Base-by-base conservation (phyloP, 441 rosid genomes). In the Erodium chrysanthum region DNA sequence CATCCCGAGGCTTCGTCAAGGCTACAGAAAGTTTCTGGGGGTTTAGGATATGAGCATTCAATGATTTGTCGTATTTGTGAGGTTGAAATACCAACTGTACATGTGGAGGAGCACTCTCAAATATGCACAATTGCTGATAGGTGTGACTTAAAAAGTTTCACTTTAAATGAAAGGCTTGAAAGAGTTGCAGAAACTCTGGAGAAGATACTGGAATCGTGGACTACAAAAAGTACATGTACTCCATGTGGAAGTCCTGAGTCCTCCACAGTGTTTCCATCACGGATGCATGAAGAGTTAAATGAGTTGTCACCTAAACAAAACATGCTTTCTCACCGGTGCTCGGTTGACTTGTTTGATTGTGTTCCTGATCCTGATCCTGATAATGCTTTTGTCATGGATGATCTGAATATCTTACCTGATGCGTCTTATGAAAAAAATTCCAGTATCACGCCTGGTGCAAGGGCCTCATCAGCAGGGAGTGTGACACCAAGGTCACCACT, bases 31-130 rank as follows among this genome's bases (percentile, higher is more conserved):
- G 78, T 66, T 66, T 66, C 85, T 71, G 87, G 91, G 92, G 89
- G 90, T 29, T 77, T 84, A 67, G 68, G 92, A 18, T 94, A 82
- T 70, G 99, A 87, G 66, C 85, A 87, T 81, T 83, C 88, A 14
- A 95, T 95, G 98, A 92, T 95, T 70, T 95, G 99, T 35, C 91
- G 99, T 33, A 95, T 92, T 62, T 95, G 99, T 80, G 99, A 95
- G 86, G 98, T 92, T 42, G 97, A 95, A 78, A 95, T 95, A 84
- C 99, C 99, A 21, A 87, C 88, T 58, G 95, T 92, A 59, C 99
- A 92, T 71, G 99, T 95, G 35, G 97, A 92, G 82, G 98, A 90
- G 77, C 99, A 92, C 82, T 95, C 99, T 81, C 80, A 81, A 23
- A 90, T 95, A 71, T 95, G 98, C 74, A 90, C 97, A 8, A 87